Evolutionary conservation across 352 stramenopile genomes (phyloP), one percentile per base, ranked within the genome.

Genomic region (Phytophthora brassicae): DNA sequence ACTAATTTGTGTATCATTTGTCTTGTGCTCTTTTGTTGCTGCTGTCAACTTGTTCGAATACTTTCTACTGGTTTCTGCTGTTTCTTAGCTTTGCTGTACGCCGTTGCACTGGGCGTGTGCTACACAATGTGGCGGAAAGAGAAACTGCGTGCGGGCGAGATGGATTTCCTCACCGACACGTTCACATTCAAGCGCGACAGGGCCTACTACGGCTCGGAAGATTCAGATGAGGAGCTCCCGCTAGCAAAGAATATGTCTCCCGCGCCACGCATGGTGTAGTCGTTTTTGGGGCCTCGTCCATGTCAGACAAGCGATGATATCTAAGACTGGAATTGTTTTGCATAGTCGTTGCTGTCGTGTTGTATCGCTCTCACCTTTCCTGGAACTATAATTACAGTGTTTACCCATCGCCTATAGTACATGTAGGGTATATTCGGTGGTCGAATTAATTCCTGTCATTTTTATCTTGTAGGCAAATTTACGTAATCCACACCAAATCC

Each of bases 211-310:
- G 79, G 80, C 44, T 74, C 84, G 2, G 80, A 85, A 43, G 80
- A 92, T 59, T 88, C 83, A 33, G 80, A 92, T 26, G 83, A 90
- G 35, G 79, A 88, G 23, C 64, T 90, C 31, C 80, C 83, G 23
- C 67, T 92, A 17, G 74, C 79, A 22, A 70, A 81, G 53, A 81
- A 90, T 66, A 88, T 81, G 75, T 90, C 83, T 3, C 83, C 83
- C 9, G 56, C 60, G 60, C 64, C 68, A 11, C 55, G 60, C 12
- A 61, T 73, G 58, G 55, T 70, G 35, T 71, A 74, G 50, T 60
- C n/a, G n/a, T 2, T 56, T 22, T 59, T 45, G 7, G 14, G 36
- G 55, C 19, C 20, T 51, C 22, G 35, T 65, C 48, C 9, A 48
- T 35, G 39, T 49, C 53, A 46, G 28, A 39, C 29, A 42, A 72